Percentiles rank a stretch among this genome's conserved stretches.
Conservation (phyloP, 208 protist genomes). For the Trypanosoma platydactyli region DNA sequence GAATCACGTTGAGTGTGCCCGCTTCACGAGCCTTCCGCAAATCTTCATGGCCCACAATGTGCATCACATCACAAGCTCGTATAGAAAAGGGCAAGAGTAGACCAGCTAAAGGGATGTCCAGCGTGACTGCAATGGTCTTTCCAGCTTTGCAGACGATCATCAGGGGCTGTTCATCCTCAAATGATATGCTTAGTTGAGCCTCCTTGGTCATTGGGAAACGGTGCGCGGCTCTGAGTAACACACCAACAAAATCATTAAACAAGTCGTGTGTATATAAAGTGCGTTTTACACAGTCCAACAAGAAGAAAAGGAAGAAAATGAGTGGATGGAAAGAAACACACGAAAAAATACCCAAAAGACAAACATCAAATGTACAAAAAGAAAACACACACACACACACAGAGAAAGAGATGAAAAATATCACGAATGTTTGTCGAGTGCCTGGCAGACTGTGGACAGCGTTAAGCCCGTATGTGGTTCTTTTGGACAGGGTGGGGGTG, state of each 20-base stretch:
- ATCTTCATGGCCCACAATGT: not conserved
- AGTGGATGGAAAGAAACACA: slow-evolving; percentile 4
- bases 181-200: not conserved
- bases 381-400: no score
- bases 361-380: no score
- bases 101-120: not conserved
- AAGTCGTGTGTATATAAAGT: not conserved
- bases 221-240: not conserved
- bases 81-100: slow-evolving; percentile 37
- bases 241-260: no score
- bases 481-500: slow-evolving; percentile 18
- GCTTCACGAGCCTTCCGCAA: slow-evolving; percentile 13
- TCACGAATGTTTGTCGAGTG: not conserved
- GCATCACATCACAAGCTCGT: slow-evolving; percentile 21
- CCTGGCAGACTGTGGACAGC: slow-evolving; percentile 9
- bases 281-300: not conserved
- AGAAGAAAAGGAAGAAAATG: not conserved
- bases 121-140: slow-evolving; percentile 29
- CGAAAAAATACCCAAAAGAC: slow-evolving; percentile 1
- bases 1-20: not conserved
- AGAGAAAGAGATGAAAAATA: not conserved
- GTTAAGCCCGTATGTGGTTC: slow-evolving; percentile 17
- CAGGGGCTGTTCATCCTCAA: slow-evolving; percentile 24
- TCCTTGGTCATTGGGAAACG: slow-evolving; percentile 11
- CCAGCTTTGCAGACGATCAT: slow-evolving; percentile 23